Evolutionary conservation across 768 basidiomycete genomes (phyloP).

Genomic region (Russula sp.): DNA sequence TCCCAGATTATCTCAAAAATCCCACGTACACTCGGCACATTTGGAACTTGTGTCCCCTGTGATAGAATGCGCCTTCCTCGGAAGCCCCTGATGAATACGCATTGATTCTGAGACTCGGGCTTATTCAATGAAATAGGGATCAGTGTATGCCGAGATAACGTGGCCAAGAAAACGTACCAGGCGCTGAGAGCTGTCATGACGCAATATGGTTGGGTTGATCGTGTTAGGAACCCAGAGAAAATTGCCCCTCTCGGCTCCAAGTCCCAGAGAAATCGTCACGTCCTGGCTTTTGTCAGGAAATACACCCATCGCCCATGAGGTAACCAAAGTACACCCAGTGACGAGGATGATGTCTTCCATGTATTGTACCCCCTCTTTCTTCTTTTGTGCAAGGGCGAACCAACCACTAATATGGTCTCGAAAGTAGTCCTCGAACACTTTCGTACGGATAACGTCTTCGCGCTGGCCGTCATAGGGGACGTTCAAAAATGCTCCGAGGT

Average conservation of each 20-base stretch:
- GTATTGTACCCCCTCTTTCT: neutral
- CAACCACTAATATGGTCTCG: constrained; percentile 2
- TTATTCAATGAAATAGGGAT: neutral
- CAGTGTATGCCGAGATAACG: neutral
- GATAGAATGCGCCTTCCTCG: constrained; percentile 6
- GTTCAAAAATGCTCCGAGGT: neutral
- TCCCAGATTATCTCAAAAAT: neutral
- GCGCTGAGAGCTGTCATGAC: neutral
- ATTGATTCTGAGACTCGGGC: neutral
- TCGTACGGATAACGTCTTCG: constrained; percentile 5
- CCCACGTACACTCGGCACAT: neutral
- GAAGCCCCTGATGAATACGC: constrained; percentile 13
- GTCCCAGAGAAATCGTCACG: neutral
- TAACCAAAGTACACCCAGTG: neutral
- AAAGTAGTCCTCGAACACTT: constrained; percentile 7
- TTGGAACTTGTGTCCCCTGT: neutral
- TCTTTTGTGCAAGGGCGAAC: neutral
- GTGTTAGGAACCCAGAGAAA: neutral
- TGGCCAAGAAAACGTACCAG: neutral
- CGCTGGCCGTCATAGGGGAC: neutral
- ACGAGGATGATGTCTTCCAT: constrained; percentile 18
- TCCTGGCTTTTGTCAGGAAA: neutral
- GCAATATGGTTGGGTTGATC: neutral
- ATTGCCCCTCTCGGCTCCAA: neutral
- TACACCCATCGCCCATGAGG: too few relatives aligned